phyloP scores from a whole-genome alignment of 2,329 filamentous ascomycete species.

The Dichotomopilus funicola region DNA sequence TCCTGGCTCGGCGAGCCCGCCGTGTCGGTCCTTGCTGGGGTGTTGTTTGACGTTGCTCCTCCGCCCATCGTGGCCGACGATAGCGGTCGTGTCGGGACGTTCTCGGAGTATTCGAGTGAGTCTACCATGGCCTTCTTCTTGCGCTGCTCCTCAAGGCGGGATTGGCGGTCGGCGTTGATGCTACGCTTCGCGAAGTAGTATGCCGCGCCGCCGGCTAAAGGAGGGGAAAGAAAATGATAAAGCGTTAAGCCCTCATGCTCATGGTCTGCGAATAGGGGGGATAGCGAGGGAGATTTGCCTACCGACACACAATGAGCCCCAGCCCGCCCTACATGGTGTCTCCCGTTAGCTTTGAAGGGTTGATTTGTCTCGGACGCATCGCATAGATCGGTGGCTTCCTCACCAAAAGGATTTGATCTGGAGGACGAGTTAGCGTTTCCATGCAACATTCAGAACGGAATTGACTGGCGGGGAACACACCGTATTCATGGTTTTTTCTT shows the following conservation, averaged over 20 bases:
- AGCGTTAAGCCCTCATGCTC: conserved; percentile 12
- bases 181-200: conserved; percentile 94
- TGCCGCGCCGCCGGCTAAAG: conserved; percentile 73
- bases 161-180: conserved; percentile 83
- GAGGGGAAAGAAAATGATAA: neutral
- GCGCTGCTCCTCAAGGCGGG: conserved; percentile 60
- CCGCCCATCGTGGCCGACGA: conserved; percentile 27
- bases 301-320: conserved; percentile 84
- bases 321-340: conserved; percentile 63
- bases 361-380: neutral
- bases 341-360: conserved; percentile 6
- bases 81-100: conserved; percentile 28
- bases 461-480: conserved; percentile 32
- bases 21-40: conserved; percentile 52
- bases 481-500: conserved; percentile 43
- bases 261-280: neutral
- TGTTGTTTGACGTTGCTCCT: conserved; percentile 34
- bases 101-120: conserved; percentile 45
- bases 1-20: conserved; percentile 63
- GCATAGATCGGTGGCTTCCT: conserved; percentile 20
- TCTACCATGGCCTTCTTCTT: conserved; percentile 55
- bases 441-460: neutral
- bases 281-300: conserved; percentile 23
- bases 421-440: neutral
- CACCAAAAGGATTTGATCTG: conserved; percentile 64